phyloP scores from a whole-genome alignment of 129 eudicot genomes.

The Mikania micrantha region DNA sequence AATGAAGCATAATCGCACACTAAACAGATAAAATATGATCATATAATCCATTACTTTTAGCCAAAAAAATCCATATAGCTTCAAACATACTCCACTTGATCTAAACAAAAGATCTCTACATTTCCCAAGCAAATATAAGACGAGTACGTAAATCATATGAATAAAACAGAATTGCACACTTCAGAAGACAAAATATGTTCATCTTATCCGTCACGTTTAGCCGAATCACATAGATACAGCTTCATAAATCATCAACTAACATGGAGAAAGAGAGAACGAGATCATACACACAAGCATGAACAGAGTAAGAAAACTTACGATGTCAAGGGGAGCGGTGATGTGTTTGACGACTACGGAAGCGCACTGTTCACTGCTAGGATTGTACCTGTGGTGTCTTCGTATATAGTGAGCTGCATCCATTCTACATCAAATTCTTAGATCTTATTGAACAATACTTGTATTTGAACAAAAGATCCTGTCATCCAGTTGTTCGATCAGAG shows the following conservation, averaged over 20 bases:
- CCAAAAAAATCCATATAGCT: background rate
- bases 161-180: too few relatives aligned
- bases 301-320: slow-evolving; percentile 31
- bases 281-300: background rate
- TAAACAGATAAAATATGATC: background rate
- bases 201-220: too few relatives aligned
- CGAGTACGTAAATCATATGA: too few relatives aligned
- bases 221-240: too few relatives aligned
- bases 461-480: too few relatives aligned
- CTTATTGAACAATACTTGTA: too few relatives aligned
- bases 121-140: too few relatives aligned
- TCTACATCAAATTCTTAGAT: background rate
- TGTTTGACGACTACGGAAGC: slow-evolving; percentile 51
- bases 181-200: too few relatives aligned
- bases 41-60: background rate
- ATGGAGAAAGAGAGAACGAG: background rate
- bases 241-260: background rate
- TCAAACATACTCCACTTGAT: background rate
- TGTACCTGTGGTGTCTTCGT: slow-evolving; percentile 46
- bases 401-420: slow-evolving; percentile 40
- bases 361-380: slow-evolving; percentile 42
- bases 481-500: too few relatives aligned
- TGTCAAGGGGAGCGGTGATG: slow-evolving; percentile 69
- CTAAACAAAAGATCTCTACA: too few relatives aligned
- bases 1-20: background rate